Conservation (phyloP, 176 grass and related monocot species). For the Eremochloa ophiuroides region DNA sequence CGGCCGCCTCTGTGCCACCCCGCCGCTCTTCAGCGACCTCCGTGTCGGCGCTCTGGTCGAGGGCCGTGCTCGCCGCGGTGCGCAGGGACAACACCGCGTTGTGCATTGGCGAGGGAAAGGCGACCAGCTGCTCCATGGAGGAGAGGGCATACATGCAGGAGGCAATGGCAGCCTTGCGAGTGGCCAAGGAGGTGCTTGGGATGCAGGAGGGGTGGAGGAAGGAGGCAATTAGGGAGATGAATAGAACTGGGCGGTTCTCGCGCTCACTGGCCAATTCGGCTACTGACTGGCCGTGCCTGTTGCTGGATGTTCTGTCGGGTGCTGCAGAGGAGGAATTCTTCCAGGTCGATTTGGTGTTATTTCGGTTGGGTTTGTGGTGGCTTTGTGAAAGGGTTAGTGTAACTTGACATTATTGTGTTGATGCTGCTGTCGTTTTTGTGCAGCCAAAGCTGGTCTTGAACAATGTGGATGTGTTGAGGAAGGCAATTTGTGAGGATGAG, state of each 20-base stretch:
- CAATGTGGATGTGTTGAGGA: constrained; percentile 81
- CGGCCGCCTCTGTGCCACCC: constrained; percentile 7
- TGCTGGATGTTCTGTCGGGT: constrained; percentile 74
- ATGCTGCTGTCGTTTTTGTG: not conserved
- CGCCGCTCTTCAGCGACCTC: constrained; percentile 22
- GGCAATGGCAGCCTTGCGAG: constrained; percentile 44
- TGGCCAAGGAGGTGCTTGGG: constrained; percentile 77
- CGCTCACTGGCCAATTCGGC: constrained; percentile 68
- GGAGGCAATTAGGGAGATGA: constrained; percentile 64
- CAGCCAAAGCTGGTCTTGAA: constrained; percentile 95
- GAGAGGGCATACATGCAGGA: constrained; percentile 82
- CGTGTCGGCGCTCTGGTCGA: constrained; percentile 67
- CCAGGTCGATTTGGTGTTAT: constrained; percentile 41
- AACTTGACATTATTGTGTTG: not conserved
- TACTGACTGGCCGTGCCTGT: constrained; percentile 82
- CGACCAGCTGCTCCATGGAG: constrained; percentile 59
- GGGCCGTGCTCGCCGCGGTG: constrained; percentile 46
- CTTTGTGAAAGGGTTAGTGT: not conserved
- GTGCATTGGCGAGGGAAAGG: constrained; percentile 29
- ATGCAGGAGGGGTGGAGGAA: constrained; percentile 82
- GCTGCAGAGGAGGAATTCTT: constrained; percentile 70
- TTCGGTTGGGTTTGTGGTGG: not conserved
- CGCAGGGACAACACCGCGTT: not conserved
- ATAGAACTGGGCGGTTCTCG: constrained; percentile 52
- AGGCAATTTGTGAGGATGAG: constrained; percentile 51